Conservation (phyloP, 2,329 filamentous ascomycete species). For the Clarireedia sp. region DNA sequence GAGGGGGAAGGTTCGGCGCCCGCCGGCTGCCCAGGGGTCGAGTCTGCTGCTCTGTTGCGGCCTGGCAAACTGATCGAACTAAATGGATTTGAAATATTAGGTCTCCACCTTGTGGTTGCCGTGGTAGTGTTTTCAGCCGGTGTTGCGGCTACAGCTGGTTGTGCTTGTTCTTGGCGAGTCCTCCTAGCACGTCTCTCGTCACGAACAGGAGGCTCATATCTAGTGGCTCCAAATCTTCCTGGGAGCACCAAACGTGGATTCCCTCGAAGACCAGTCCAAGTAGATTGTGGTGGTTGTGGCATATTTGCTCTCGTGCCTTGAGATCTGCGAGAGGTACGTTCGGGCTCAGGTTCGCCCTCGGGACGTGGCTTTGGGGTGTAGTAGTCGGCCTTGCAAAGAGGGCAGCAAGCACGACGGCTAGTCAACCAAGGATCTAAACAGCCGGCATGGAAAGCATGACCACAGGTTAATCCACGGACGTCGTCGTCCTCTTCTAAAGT, state of each 20-base stretch:
- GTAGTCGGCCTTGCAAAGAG: constrained; percentile 96
- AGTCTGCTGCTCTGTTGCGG: constrained; percentile 11
- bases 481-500: constrained; percentile 92
- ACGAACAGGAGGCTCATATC: neutral
- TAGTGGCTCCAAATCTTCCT: constrained; percentile 16
- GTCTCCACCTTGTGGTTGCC: constrained; percentile 19
- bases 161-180: constrained; percentile 1
- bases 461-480: constrained; percentile 85
- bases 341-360: constrained; percentile 25
- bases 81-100: constrained; percentile 22
- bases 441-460: constrained; percentile 95
- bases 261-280: constrained; percentile 25
- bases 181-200: neutral
- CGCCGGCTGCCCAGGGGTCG: constrained; percentile 5
- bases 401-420: constrained; percentile 87
- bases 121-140: constrained; percentile 4
- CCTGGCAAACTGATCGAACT: constrained; percentile 19
- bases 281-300: constrained; percentile 21
- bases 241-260: constrained; percentile 9
- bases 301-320: constrained; percentile 17
- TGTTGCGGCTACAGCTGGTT: constrained; percentile 3
- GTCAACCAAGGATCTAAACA: constrained; percentile 97
- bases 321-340: constrained; percentile 21
- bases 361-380: constrained; percentile 86
- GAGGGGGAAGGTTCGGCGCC: constrained; percentile 24